Percentiles rank a stretch among this genome's conserved stretches.
Evolutionary conservation across 768 basidiomycete species (phyloP).

Genomic region (Hericium erinaceus): DNA sequence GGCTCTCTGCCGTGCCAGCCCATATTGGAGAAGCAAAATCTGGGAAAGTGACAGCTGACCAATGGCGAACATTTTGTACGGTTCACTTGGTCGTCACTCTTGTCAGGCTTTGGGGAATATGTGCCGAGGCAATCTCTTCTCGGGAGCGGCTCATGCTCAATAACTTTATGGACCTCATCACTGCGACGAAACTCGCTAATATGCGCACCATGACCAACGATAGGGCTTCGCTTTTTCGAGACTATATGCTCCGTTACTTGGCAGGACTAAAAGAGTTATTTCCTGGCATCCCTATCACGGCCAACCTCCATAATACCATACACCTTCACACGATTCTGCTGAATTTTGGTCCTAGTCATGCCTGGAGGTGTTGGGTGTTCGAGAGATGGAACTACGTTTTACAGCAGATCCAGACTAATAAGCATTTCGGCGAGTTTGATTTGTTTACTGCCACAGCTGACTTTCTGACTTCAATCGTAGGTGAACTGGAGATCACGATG

Average conservation of each 20-base stretch:
- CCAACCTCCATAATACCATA: slow-evolving; percentile 32
- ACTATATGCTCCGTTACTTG: slow-evolving; percentile 25
- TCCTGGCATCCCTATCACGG: slow-evolving; percentile 18
- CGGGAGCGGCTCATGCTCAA: not conserved
- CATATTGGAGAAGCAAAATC: slow-evolving; percentile 9
- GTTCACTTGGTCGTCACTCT: slow-evolving; percentile 14
- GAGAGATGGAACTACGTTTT: slow-evolving; percentile 26
- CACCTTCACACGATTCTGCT: slow-evolving; percentile 24
- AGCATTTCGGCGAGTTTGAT: slow-evolving; percentile 20
- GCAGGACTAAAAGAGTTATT: slow-evolving; percentile 21
- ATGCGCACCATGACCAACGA: slow-evolving; percentile 16
- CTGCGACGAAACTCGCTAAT: slow-evolving; percentile 23
- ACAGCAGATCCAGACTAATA: slow-evolving; percentile 22
- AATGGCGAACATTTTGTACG: slow-evolving; percentile 14
- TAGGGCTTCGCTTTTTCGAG: slow-evolving; percentile 17
- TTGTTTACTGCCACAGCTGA: not conserved
- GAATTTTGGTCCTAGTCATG: slow-evolving; percentile 26
- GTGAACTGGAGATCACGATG: slow-evolving; percentile 22
- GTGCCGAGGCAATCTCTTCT: not conserved
- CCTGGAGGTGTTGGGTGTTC: slow-evolving; percentile 28
- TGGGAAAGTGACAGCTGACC: slow-evolving; percentile 17
- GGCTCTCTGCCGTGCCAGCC: slow-evolving; percentile 10
- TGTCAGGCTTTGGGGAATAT: slow-evolving; percentile 12
- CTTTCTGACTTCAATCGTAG: slow-evolving; percentile 6
- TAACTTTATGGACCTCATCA: slow-evolving; percentile 24